phyloP scores from a whole-genome alignment of 805 yeast genomes.

The Candida easanensis region DNA sequence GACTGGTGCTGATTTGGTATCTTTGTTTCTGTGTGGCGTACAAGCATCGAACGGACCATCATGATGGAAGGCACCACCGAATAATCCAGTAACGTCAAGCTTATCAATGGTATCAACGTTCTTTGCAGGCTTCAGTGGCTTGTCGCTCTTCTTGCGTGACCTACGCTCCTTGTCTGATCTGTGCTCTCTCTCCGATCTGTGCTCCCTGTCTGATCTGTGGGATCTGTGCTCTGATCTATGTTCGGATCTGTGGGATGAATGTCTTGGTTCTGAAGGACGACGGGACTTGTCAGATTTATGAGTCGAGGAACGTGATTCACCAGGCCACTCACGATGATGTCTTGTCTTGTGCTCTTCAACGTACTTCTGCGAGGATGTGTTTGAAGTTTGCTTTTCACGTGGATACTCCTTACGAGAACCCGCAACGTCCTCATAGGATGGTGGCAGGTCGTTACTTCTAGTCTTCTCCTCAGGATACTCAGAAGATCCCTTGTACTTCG shows the following conservation, averaged over 20 bases:
- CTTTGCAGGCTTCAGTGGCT: constrained; percentile 58
- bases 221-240: no score
- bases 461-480: constrained; percentile 26
- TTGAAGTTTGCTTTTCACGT: constrained; percentile 41
- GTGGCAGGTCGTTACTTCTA: constrained; percentile 42
- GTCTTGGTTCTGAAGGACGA: constrained; percentile 9
- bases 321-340: constrained; percentile 22
- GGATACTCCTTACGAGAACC: constrained; percentile 53
- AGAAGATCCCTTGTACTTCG: no score
- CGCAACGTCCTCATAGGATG: constrained; percentile 70
- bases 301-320: constrained; percentile 5
- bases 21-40: constrained; percentile 90
- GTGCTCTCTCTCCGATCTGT: constrained; percentile 10
- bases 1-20: constrained; percentile 79
- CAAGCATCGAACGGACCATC: constrained; percentile 99
- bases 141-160: constrained; percentile 34
- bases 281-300: constrained; percentile 17
- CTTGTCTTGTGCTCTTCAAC: constrained; percentile 15
- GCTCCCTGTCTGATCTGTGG: constrained; percentile 12
- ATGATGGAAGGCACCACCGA: constrained; percentile 94
- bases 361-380: constrained; percentile 13
- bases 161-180: constrained; percentile 2
- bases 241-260: constrained; percentile 2
- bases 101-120: constrained; percentile 93
- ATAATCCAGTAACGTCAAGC: constrained; percentile 92